Percentiles rank a stretch among this genome's conserved stretches.
Evolutionary conservation across 208 protist species (phyloP).

Genomic region (Angomonas ambiguus): DNA sequence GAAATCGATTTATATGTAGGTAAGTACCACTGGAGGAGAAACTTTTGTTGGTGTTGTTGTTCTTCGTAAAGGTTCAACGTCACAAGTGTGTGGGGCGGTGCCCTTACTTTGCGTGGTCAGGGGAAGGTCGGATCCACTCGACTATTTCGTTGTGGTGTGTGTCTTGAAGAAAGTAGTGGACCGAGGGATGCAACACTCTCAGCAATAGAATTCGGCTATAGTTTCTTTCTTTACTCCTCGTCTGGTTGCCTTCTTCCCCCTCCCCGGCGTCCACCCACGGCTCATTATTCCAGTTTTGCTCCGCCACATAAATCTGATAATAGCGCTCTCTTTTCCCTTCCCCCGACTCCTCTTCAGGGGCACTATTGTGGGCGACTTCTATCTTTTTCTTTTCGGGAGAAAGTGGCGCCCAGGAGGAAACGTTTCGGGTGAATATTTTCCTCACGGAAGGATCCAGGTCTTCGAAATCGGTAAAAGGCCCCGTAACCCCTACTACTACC

Average conservation of each 20-base stretch:
- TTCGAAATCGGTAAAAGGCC: constrained; percentile 22
- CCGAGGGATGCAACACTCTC: constrained; percentile 27
- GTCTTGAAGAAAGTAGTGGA: constrained; percentile 36
- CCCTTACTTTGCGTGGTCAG: not conserved
- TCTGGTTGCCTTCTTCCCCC: not conserved
- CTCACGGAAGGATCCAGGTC: not conserved
- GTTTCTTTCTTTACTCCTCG: not conserved
- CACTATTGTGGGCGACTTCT: constrained; percentile 10
- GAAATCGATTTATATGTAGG: too few species aligned
- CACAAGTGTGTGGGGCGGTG: not conserved
- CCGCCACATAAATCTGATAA: constrained; percentile 46
- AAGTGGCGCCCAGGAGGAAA: not conserved
- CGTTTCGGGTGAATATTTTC: not conserved
- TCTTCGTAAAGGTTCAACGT: not conserved
- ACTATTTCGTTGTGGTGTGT: constrained; percentile 30
- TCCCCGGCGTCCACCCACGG: not conserved
- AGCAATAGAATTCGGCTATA: constrained; percentile 38
- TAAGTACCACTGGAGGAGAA: too few species aligned
- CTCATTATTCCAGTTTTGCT: constrained; percentile 60
- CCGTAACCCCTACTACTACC: constrained; percentile 55
- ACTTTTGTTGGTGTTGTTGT: not conserved
- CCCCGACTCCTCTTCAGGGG: not conserved
- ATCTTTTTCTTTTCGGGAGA: not conserved
- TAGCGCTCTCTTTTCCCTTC: constrained; percentile 7
- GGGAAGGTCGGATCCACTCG: constrained; percentile 35